A percentile compares a stretch with the other conserved stretches of the same genome.
These are phyloP conservation scores for Arbutus unedo DNA, from an alignment of 148 eudicot genomes.

Conservation along the genomic window DNA sequence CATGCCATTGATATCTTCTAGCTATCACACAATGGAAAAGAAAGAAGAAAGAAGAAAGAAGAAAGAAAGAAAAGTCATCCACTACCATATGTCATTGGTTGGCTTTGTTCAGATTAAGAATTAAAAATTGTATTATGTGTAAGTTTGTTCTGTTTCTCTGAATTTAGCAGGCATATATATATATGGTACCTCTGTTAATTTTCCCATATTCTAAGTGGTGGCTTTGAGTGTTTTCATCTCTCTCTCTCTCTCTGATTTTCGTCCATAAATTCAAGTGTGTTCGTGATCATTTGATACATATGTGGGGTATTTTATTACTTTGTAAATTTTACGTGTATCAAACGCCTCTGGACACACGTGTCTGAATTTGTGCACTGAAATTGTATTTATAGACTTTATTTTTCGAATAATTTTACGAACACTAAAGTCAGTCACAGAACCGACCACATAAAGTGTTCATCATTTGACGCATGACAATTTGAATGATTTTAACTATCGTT, in stretches of 20 bases:
- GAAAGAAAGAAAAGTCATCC: background rate
- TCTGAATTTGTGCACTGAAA: no score
- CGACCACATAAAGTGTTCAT: background rate
- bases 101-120: constrained; percentile 14
- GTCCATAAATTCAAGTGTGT: no score
- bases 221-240: background rate
- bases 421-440: background rate
- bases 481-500: background rate
- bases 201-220: background rate
- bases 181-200: background rate
- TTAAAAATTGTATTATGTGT: constrained; percentile 15
- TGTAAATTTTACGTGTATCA: no score
- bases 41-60: no score
- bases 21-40: background rate
- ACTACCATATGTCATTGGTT: constrained; percentile 20
- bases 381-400: no score
- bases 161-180: background rate
- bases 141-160: background rate
- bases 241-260: no score
- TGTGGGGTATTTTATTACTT: no score
- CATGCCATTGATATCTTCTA: background rate
- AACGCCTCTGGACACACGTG: no score
- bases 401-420: background rate
- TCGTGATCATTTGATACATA: no score
- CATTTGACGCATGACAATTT: background rate